phyloP scores from a whole-genome alignment of 169 alveolate genomes.

The Cryptosporidium parvum region DNA sequence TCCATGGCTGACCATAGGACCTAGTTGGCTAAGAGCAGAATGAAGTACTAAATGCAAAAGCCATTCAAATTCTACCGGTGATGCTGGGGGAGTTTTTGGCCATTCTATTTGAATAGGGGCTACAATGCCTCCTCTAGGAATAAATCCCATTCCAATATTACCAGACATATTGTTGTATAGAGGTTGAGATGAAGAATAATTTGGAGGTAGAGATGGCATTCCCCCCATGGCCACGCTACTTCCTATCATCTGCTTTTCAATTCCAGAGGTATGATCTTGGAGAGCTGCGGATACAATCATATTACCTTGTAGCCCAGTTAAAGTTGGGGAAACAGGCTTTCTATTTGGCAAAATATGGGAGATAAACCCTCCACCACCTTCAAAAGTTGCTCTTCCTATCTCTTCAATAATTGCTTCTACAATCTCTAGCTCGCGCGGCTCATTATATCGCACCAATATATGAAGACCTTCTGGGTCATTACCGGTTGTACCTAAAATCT shows the following conservation, averaged over 20 bases:
- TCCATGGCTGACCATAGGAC: conserved; percentile 61
- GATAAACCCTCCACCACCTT: conserved; percentile 74
- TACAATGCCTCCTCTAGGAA: conserved; percentile 21
- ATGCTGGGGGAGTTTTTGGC: conserved; percentile 73
- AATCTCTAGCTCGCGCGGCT: conserved; percentile 59
- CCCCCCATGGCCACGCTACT: neutral
- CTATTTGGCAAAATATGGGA: conserved; percentile 63
- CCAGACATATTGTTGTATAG: neutral
- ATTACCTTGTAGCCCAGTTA: neutral
- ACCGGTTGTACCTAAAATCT: conserved; percentile 70
- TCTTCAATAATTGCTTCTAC: conserved; percentile 72
- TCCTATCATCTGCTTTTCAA: conserved; percentile 17
- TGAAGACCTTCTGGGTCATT: conserved; percentile 74
- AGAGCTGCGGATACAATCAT: neutral
- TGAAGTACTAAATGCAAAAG: conserved; percentile 58
- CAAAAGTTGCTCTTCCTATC: conserved; percentile 74
- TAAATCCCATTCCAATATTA: conserved; percentile 30
- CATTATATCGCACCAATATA: conserved; percentile 63
- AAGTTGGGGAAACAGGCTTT: conserved; percentile 24
- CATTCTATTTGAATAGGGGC: conserved; percentile 43
- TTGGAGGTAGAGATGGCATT: conserved; percentile 5
- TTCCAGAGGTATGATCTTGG: neutral
- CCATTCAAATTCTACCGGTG: conserved; percentile 72
- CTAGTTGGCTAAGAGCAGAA: conserved; percentile 49
- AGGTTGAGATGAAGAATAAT: neutral